These are phyloP conservation scores for Hygrophorus russula DNA, from an alignment of 768 basidiomycete genomes.

Conservation along the genomic window DNA sequence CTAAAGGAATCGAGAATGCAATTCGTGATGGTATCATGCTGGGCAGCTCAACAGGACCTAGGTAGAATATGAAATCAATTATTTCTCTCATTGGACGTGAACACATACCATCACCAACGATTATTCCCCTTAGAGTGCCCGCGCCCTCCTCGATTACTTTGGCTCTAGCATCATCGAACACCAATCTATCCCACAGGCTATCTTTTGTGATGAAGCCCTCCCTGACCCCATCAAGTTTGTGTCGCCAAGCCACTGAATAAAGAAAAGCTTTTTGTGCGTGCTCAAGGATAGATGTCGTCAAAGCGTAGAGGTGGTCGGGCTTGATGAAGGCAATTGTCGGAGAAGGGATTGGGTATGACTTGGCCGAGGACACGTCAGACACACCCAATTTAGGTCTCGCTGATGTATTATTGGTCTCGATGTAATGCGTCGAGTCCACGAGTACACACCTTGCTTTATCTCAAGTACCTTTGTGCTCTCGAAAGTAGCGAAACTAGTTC, in stretches of 20 bases:
- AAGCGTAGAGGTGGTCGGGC: slow-evolving; percentile 46
- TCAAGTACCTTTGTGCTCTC: slow-evolving; percentile 43
- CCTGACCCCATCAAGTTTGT: slow-evolving; percentile 56
- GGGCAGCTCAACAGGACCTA: slow-evolving; percentile 40
- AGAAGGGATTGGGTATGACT: slow-evolving; percentile 48
- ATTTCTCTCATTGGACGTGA: too few relatives aligned
- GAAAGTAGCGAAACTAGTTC: slow-evolving; percentile 60
- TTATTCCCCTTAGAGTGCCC: slow-evolving; percentile 49
- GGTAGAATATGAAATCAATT: background rate
- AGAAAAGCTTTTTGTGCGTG: slow-evolving; percentile 43
- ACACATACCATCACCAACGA: slow-evolving; percentile 61
- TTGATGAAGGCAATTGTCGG: slow-evolving; percentile 74
- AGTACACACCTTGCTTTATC: slow-evolving; percentile 28
- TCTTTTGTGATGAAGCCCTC: slow-evolving; percentile 73
- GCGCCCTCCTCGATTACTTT: slow-evolving; percentile 49
- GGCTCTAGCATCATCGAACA: slow-evolving; percentile 60
- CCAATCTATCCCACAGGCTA: slow-evolving; percentile 75
- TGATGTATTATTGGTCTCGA: slow-evolving; percentile 4
- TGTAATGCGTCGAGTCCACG: slow-evolving; percentile 4
- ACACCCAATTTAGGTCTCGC: slow-evolving; percentile 21
- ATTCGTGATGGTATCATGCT: slow-evolving; percentile 54
- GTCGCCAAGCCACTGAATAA: slow-evolving; percentile 60
- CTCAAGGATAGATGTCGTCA: slow-evolving; percentile 42
- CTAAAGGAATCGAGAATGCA: slow-evolving; percentile 66
- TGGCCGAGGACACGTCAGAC: slow-evolving; percentile 35